Evolutionary conservation across 768 basidiomycete genomes (phyloP).

Genomic region (Lentinula edodes): DNA sequence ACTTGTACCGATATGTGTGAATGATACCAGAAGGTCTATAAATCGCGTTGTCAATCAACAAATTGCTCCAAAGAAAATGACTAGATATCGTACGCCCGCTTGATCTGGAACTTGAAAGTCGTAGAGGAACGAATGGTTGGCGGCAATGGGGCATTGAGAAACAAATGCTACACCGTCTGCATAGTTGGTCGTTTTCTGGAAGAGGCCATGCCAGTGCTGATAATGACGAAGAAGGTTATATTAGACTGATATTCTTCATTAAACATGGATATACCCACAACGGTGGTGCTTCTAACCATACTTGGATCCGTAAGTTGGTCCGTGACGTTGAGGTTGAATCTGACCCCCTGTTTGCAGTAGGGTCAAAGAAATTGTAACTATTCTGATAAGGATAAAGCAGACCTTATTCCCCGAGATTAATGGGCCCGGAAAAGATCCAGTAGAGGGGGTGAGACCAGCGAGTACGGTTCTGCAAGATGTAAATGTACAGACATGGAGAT

Average conservation of each 20-base stretch:
- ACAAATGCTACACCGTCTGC: slow-evolving; percentile 22
- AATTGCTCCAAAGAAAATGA: slow-evolving; percentile 11
- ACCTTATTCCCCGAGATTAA: neutral
- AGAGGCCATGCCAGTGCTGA: slow-evolving; percentile 20
- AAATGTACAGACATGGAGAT: neutral
- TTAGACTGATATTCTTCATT: neutral
- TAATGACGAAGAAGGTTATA: neutral
- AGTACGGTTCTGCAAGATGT: neutral
- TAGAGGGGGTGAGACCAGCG: neutral
- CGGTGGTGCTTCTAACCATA: slow-evolving; percentile 32
- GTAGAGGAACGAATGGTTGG: slow-evolving; percentile 23
- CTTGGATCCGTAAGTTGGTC: slow-evolving; percentile 30
- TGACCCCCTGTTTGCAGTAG: slow-evolving; percentile 15
- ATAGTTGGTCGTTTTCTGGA: slow-evolving; percentile 4
- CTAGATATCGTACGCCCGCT: slow-evolving; percentile 18
- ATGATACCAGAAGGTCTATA: slow-evolving; percentile 23
- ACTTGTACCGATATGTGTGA: slow-evolving; percentile 20
- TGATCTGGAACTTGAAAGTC: slow-evolving; percentile 23
- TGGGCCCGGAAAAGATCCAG: neutral
- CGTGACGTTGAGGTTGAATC: slow-evolving; percentile 30
- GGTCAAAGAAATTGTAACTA: neutral
- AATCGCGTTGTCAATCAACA: slow-evolving; percentile 16
- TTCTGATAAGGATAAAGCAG: neutral
- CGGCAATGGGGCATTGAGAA: slow-evolving; percentile 29
- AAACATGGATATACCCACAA: slow-evolving; percentile 23